Evolutionary conservation across 176 grass and related monocot genomes (phyloP), one percentile per base, ranked within the genome.

Genomic region (Eremochloa ophiuroides): DNA sequence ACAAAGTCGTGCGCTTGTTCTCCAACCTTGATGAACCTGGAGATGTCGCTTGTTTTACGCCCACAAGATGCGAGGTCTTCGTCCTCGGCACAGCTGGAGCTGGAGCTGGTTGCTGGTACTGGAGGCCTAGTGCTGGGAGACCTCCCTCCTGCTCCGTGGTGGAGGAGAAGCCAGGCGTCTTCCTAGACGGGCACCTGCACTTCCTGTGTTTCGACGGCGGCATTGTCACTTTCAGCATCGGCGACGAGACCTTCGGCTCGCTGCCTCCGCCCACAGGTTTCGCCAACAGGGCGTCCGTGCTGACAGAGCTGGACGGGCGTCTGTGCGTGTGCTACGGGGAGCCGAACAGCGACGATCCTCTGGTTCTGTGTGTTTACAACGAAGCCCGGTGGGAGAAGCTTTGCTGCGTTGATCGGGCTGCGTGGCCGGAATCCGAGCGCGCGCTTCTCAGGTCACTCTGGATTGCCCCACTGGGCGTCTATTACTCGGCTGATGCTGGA

Each of bases 361-460:
- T 40, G 6, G 41, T 65, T 74, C 30, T 83, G 10, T 53, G 0
- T 47, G 2, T 75, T 2, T 44, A 83, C n/a, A n/a, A n/a, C n/a
- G 70, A 63, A 73, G 58, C 17, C 15, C n/a, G 22, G 5, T 83
- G 80, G 80, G 69, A 83, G 80, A 13, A 11, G n/a, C 30, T 83
- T 27, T 67, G 77, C 9, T 28, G 28, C 28, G 64, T 83, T 26
- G 41, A 83, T 64, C 20, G 41, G 38, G 28, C 6, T 5, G 2
- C 58, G 18, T 83, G 80, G 80, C 29, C 41, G 34, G 41, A 74
- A 47, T 48, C 39, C 4, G 17, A 75, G 1, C 5, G 30, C 31
- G 5, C 16, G 72, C 48, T 56, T 11, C 13, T 75, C 33, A 16
- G 27, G 1, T 75, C 73, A 4, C 31, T 42, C 7, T 58, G 72